phyloP scores from a whole-genome alignment of 352 stramenopile genomes.

The Phytophthora fragariaefolia region DNA sequence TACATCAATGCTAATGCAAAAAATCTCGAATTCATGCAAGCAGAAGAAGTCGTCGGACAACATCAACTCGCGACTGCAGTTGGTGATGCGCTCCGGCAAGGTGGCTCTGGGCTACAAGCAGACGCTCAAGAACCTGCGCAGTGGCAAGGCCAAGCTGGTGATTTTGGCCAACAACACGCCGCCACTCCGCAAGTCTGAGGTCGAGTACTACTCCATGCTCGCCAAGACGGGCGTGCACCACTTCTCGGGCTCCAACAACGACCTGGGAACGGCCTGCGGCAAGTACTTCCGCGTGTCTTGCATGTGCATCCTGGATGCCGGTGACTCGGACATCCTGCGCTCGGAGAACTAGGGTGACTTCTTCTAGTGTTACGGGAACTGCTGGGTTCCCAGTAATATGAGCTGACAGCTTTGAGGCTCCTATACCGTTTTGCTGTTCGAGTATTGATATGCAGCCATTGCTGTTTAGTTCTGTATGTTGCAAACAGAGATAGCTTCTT shows the following conservation, averaged over 20 bases:
- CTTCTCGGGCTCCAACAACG: slow-evolving; percentile 38
- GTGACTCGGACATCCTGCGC: slow-evolving; percentile 99
- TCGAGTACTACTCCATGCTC: slow-evolving; percentile 99
- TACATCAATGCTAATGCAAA: neutral
- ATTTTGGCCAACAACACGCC: slow-evolving; percentile 98
- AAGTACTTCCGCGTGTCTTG: slow-evolving; percentile 99
- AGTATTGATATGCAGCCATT: neutral
- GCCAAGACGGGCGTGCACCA: slow-evolving; percentile 98
- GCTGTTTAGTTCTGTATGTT: no score
- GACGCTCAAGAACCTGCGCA: slow-evolving; percentile 97
- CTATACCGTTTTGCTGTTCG: neutral
- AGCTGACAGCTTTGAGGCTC: slow-evolving; percentile 5
- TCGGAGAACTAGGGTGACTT: slow-evolving; percentile 22
- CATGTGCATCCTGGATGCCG: slow-evolving; percentile 96
- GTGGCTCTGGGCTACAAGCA: slow-evolving; percentile 99
- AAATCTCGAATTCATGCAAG: slow-evolving; percentile 28
- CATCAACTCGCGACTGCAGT: slow-evolving; percentile 99
- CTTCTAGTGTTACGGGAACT: slow-evolving; percentile 2
- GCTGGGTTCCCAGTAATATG: slow-evolving; percentile 3
- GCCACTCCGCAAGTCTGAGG: slow-evolving; percentile 98
- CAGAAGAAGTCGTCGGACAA: slow-evolving; percentile 98
- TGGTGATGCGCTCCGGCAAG: slow-evolving; percentile 99
- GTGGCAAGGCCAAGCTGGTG: slow-evolving; percentile 97
- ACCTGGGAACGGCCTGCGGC: slow-evolving; percentile 98
- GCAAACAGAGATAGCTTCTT: no score